These are phyloP conservation scores for Metschnikowia kofuensis DNA, from an alignment of 805 yeast species.

Conservation along the genomic window DNA sequence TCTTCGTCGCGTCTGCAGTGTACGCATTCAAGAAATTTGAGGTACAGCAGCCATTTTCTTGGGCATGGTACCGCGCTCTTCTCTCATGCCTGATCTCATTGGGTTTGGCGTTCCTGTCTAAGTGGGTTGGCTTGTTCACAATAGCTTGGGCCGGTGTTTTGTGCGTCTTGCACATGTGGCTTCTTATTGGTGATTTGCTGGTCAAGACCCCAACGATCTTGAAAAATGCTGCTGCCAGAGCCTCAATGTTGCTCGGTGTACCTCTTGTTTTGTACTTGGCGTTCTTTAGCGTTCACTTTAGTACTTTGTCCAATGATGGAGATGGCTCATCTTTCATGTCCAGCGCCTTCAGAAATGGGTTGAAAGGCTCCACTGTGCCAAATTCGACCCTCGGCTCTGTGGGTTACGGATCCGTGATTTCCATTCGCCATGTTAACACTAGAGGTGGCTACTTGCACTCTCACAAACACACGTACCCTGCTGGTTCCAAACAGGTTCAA, in stretches of 20 bases:
- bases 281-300: constrained; percentile 65
- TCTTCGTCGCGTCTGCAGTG: constrained; percentile 70
- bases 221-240: constrained; percentile 51
- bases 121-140: constrained; percentile 85
- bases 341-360: constrained; percentile 65
- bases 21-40: constrained; percentile 68
- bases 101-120: constrained; percentile 71
- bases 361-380: constrained; percentile 62
- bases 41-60: constrained; percentile 57
- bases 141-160: constrained; percentile 71
- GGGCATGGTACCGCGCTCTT: constrained; percentile 57
- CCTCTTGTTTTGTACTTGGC: constrained; percentile 55
- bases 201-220: constrained; percentile 43
- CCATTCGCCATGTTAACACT: constrained; percentile 67
- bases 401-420: constrained; percentile 66
- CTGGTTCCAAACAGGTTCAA: constrained; percentile 85
- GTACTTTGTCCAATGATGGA: constrained; percentile 55
- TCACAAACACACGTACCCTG: constrained; percentile 66
- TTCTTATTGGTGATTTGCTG: constrained; percentile 66
- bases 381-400: constrained; percentile 57
- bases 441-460: constrained; percentile 82
- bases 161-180: constrained; percentile 65
- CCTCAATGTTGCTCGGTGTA: constrained; percentile 50
- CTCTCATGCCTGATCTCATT: constrained; percentile 64
- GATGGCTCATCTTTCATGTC: constrained; percentile 72